phyloP scores from a whole-genome alignment of 306 rosid species.

The Gastrolobium villosum region DNA sequence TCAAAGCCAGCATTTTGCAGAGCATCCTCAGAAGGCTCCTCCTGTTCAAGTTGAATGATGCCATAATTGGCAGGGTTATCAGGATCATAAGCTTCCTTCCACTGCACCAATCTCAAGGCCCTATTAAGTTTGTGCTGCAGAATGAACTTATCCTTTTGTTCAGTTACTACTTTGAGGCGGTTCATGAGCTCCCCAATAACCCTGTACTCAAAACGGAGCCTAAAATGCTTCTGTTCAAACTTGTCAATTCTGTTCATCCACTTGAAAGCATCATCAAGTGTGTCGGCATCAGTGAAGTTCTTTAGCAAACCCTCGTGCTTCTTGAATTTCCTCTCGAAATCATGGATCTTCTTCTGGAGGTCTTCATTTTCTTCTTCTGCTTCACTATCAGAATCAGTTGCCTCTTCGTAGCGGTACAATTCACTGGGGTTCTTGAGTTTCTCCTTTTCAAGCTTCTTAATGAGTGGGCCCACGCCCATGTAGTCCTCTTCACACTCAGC shows the following conservation, averaged over 20 bases:
- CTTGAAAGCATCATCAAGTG: constrained; percentile 83
- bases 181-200: constrained; percentile 93
- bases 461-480: constrained; percentile 72
- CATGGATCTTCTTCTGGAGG: constrained; percentile 47
- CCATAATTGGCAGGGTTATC: constrained; percentile 86
- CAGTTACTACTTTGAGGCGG: constrained; percentile 73
- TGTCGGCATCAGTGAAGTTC: constrained; percentile 63
- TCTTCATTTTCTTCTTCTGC: constrained; percentile 74
- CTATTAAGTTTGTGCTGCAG: constrained; percentile 86
- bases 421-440: constrained; percentile 53
- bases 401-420: constrained; percentile 66
- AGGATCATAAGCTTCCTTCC: constrained; percentile 95
- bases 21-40: constrained; percentile 58
- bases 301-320: constrained; percentile 74
- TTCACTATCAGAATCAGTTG: constrained; percentile 84
- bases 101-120: constrained; percentile 81
- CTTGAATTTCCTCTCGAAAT: constrained; percentile 72
- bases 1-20: constrained; percentile 64
- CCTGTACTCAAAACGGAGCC: constrained; percentile 74
- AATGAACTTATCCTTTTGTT: constrained; percentile 80
- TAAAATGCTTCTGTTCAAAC: constrained; percentile 84
- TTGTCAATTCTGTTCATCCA: constrained; percentile 84
- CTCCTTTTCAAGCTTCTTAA: constrained; percentile 71
- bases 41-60: constrained; percentile 64
- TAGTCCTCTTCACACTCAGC: constrained; percentile 67